A percentile compares a stretch with the other conserved stretches of the same genome.
phyloP scores from a whole-genome alignment of 2,329 filamentous ascomycete species.

The Diplodia seriata region DNA sequence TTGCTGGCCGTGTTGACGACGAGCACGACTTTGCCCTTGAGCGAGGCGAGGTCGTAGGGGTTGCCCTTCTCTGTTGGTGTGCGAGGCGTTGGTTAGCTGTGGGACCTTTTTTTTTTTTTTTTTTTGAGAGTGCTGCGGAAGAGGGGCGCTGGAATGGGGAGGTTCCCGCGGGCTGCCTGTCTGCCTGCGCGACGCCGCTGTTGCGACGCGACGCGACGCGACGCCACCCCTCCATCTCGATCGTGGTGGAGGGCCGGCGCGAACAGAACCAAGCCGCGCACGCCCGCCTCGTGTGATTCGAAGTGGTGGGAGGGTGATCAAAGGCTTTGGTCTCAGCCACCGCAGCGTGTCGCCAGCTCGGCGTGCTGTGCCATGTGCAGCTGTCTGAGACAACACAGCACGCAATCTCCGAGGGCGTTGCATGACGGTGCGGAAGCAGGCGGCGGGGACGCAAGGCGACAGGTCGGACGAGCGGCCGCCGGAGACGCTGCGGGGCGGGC shows the following conservation, averaged over 20 bases:
- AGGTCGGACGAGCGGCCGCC: not conserved
- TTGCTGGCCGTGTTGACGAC: conserved; percentile 98
- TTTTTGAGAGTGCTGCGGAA: not conserved
- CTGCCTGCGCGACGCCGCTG: too few species aligned
- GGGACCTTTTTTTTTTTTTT: not conserved
- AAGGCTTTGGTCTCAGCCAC: not conserved
- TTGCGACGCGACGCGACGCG: too few species aligned
- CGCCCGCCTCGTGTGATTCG: not conserved
- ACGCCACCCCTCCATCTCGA: not conserved
- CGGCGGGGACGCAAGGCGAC: not conserved
- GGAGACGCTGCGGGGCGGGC: not conserved
- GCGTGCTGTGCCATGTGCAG: not conserved
- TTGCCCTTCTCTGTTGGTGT: conserved; percentile 61
- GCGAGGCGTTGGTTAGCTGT: not conserved
- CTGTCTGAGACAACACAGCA: conserved; percentile 18
- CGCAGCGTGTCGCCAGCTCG: not conserved
- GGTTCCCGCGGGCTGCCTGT: not conserved
- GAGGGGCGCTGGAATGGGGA: not conserved
- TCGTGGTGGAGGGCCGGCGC: not conserved
- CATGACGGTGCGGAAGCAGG: not conserved
- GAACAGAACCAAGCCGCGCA: not conserved
- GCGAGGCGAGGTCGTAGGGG: conserved; percentile 71
- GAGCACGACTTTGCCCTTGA: conserved; percentile 91
- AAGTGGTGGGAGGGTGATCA: not conserved
- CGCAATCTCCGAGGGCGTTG: conserved; percentile 2